Conservation (phyloP, 2,329 filamentous ascomycete genomes). For the Aspergillus costaricaensis region DNA sequence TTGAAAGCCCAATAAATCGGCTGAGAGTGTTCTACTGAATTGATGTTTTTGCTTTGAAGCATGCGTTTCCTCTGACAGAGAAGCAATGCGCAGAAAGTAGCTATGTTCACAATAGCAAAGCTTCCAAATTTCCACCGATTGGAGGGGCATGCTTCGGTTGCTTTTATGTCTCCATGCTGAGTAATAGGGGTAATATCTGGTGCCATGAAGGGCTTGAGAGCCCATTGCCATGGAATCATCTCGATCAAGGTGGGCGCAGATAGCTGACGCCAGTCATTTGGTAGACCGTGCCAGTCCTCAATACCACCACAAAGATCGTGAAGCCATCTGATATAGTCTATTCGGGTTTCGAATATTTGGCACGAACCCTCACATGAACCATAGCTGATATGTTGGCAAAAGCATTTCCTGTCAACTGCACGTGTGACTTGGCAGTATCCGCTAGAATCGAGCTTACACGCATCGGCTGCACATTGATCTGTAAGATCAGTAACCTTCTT, state of each 20-base stretch:
- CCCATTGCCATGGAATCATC: slow-evolving; percentile 12
- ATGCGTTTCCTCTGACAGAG: background rate
- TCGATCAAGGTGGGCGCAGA: background rate
- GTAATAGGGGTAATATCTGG: background rate
- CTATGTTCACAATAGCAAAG: slow-evolving; percentile 2
- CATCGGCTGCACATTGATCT: slow-evolving; percentile 6
- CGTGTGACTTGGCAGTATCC: slow-evolving; percentile 3
- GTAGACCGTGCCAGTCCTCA: slow-evolving; percentile 7
- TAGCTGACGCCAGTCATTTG: slow-evolving; percentile 7
- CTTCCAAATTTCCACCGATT: slow-evolving; percentile 8
- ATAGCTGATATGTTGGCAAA: slow-evolving; percentile 11
- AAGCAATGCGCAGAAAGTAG: background rate
- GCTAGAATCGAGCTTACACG: slow-evolving; percentile 3
- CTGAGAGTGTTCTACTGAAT: background rate
- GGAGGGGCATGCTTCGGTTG: background rate
- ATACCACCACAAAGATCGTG: slow-evolving; percentile 6
- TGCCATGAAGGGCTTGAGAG: slow-evolving; percentile 1
- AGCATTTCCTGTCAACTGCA: slow-evolving; percentile 8
- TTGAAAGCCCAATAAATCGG: background rate
- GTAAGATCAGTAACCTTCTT: background rate
- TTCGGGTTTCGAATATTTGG: slow-evolving; percentile 7
- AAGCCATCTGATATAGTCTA: slow-evolving; percentile 10
- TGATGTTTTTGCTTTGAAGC: background rate
- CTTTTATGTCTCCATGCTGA: background rate
- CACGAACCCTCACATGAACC: slow-evolving; percentile 6